These are phyloP conservation scores for Irpex sp. DNA, from an alignment of 1,284 basidiomycete species.

Conservation along the genomic window DNA sequence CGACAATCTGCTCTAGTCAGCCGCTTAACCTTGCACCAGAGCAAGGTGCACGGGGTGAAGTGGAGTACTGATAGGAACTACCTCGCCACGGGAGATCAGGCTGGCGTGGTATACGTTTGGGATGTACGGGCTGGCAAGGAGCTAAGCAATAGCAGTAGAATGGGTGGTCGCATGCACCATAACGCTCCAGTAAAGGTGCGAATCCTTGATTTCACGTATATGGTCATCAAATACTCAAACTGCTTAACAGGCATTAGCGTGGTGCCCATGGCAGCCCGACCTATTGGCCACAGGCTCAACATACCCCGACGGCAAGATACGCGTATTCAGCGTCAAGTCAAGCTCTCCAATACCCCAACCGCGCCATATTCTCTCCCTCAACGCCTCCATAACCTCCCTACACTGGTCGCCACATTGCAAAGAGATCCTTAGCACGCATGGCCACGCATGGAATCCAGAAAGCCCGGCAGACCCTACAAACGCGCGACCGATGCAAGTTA, in stretches of 20 bases:
- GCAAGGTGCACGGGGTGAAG: constrained; percentile 37
- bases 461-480: constrained; percentile 11
- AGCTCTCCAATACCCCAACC: constrained; percentile 42
- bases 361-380: constrained; percentile 43
- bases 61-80: constrained; percentile 41
- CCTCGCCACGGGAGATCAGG: constrained; percentile 37
- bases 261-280: constrained; percentile 72
- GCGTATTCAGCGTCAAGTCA: constrained; percentile 45
- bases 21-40: constrained; percentile 30
- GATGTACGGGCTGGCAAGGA: constrained; percentile 33
- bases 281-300: constrained; percentile 67
- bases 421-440: constrained; percentile 78
- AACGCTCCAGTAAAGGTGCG: constrained; percentile 49
- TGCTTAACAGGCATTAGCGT: constrained; percentile 52
- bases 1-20: constrained; percentile 26
- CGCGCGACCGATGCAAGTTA: constrained; percentile 14
- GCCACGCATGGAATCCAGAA: constrained; percentile 30
- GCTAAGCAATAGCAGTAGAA: constrained; percentile 27
- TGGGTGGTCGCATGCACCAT: constrained; percentile 40
- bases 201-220: neutral
- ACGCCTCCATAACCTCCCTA: constrained; percentile 61
- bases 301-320: constrained; percentile 59
- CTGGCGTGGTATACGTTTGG: constrained; percentile 40
- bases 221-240: neutral
- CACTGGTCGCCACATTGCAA: constrained; percentile 82